Evolutionary conservation across 202 grass and related monocot species (phyloP).

Genomic region (Schoenoplectus tabernaemontani): DNA sequence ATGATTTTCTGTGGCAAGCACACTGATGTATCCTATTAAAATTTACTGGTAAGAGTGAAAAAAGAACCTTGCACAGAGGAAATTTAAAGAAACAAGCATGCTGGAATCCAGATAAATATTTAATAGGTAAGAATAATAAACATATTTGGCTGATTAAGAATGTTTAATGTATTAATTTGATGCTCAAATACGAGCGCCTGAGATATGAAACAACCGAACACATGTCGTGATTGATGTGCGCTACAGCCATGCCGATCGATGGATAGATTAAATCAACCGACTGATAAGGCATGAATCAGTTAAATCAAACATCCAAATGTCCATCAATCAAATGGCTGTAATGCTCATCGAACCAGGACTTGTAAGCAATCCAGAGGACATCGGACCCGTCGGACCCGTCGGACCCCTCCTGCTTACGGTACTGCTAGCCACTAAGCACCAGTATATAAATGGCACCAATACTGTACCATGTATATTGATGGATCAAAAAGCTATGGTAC

Average conservation of each 20-base stretch:
- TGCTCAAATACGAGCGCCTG: too few species aligned
- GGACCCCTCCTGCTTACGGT: not conserved
- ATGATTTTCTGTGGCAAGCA: not conserved
- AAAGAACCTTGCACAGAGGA: too few species aligned
- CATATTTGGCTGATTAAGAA: too few species aligned
- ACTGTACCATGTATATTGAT: not conserved
- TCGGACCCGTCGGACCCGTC: not conserved
- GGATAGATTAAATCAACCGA: not conserved
- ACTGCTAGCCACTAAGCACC: not conserved
- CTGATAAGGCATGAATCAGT: not conserved
- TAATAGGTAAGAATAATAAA: too few species aligned
- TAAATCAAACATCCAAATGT: not conserved
- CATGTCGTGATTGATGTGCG: not conserved
- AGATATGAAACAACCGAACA: not conserved
- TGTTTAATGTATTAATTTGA: too few species aligned
- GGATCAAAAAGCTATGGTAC: not conserved
- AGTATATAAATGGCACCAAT: not conserved
- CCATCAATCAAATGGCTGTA: not conserved
- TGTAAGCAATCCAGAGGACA: not conserved
- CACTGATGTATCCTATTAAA: not conserved
- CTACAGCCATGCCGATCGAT: not conserved
- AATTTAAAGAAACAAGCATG: too few species aligned
- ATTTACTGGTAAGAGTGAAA: too few species aligned
- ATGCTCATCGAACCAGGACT: not conserved
- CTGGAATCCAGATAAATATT: too few species aligned